Base-by-base conservation (phyloP, 108 stramenopile genomes). In the Thalassiosira profunda region DNA sequence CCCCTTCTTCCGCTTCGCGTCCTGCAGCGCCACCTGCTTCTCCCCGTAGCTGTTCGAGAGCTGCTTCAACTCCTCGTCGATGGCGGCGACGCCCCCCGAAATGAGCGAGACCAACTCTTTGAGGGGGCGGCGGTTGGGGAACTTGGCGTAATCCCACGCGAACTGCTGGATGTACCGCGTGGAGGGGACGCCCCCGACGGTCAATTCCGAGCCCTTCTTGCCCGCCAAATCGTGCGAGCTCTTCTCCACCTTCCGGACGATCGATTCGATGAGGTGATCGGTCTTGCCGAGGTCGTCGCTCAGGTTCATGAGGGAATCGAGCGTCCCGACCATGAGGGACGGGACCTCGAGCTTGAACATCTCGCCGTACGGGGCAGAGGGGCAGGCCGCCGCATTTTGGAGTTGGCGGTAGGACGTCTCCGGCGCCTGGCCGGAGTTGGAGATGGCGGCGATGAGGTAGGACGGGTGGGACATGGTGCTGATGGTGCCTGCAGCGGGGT, bases 341-440 rank as follows among this genome's bases (percentile, higher is more conserved):
- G 96, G 96, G n/a, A 97, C 90, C 63, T 97, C 93, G 58, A 97
- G 90, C 72, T 94, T 93, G 85, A 91, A 93, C 91, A 93, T 88
- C 75, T 96, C 95, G 84, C 81, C 90, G 84, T 71, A 91, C 44
- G 90, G 88, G 17, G 83, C 80, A 34, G 86, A 83, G 45, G 93
- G 90, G 65, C 90, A 91, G 51, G 93, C 93, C n/a, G 83, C 93
- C 21, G 93, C 93, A 59, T 86, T 79, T 72, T 94, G 90, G 81
- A 94, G 85, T 67, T 91, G 86, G 70, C 93, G 90, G 81, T 91
- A 94, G 49, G 93, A 86, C 45, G 89, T 85, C 63, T 94, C 93
- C 17, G 93, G 93, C 21, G 93, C 90, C 12, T 85, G 86, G 20
- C 90, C 88, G 6, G 81, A 72, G 79, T 94, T 94, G 64, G 88